Conservation (phyloP, 495 filamentous ascomycete species). For the Penicillium tannophilum region DNA sequence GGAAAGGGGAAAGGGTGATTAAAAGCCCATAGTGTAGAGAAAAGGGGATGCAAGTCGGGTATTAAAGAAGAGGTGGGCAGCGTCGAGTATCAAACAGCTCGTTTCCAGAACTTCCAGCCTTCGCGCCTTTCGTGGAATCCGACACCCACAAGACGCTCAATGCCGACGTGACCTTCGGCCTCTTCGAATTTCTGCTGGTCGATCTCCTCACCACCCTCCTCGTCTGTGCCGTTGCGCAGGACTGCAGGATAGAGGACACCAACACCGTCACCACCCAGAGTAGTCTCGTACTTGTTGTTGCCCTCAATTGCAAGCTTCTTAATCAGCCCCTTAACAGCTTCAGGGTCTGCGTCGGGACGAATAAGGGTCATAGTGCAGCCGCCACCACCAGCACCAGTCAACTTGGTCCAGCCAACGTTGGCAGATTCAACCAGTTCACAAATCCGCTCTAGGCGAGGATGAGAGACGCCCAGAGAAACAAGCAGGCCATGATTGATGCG, state of each 20-base stretch:
- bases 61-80: slow-evolving; percentile 10
- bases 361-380: slow-evolving; percentile 93
- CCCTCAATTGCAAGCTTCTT: slow-evolving; percentile 69
- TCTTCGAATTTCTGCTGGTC: slow-evolving; percentile 88
- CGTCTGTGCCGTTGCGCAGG: slow-evolving; percentile 64
- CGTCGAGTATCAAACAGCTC: slow-evolving; percentile 15
- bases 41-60: slow-evolving; percentile 6
- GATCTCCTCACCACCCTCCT: slow-evolving; percentile 85
- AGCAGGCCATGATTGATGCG: slow-evolving; percentile 91
- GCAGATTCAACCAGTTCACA: slow-evolving; percentile 86
- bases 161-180: slow-evolving; percentile 76
- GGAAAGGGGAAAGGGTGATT: slow-evolving; percentile 1
- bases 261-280: slow-evolving; percentile 86
- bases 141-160: slow-evolving; percentile 65
- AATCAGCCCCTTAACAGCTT: slow-evolving; percentile 63
- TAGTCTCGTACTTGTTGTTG: slow-evolving; percentile 83
- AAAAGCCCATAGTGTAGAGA: background rate
- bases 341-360: slow-evolving; percentile 58
- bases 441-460: slow-evolving; percentile 89
- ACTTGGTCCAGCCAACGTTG: slow-evolving; percentile 94
- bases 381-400: slow-evolving; percentile 93
- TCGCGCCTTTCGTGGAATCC: slow-evolving; percentile 70
- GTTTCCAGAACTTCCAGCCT: slow-evolving; percentile 95
- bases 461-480: slow-evolving; percentile 85
- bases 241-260: slow-evolving; percentile 92